phyloP scores from a whole-genome alignment of 1,139 yeast genomes.

The Magnusiomyces magnusii region DNA sequence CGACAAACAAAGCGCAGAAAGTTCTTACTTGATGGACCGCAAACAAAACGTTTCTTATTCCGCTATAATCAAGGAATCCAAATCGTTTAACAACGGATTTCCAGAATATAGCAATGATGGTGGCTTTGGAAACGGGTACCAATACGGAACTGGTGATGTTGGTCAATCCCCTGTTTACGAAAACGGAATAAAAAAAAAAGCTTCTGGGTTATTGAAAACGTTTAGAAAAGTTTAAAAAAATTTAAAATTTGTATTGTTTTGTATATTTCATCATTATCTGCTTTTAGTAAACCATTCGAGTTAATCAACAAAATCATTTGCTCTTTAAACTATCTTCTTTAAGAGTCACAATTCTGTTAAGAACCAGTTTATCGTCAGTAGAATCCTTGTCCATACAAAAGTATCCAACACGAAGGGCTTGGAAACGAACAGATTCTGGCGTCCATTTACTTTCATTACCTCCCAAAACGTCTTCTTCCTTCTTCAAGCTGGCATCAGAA shows the following conservation, averaged over 20 bases:
- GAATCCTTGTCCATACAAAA: conserved; percentile 87
- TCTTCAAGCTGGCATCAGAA: neutral
- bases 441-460: conserved; percentile 55
- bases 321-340: conserved; percentile 50
- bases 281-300: neutral
- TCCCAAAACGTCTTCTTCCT: conserved; percentile 31
- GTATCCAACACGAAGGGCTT: conserved; percentile 95
- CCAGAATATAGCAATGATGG: neutral
- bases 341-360: conserved; percentile 84
- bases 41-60: neutral
- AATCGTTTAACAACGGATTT: neutral
- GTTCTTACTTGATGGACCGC: too few species aligned
- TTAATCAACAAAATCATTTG: conserved; percentile 6
- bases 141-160: too few species aligned
- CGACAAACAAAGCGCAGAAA: too few species aligned
- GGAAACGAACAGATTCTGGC: conserved; percentile 89
- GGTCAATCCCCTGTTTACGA: neutral
- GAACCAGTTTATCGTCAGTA: conserved; percentile 48
- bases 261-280: too few species aligned
- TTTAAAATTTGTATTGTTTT: neutral
- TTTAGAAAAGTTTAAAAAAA: conserved; percentile 1
- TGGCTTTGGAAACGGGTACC: neutral
- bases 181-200: neutral
- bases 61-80: neutral
- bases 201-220: neutral